phyloP scores from a whole-genome alignment of 352 stramenopile genomes.

The Phytophthora sp. region DNA sequence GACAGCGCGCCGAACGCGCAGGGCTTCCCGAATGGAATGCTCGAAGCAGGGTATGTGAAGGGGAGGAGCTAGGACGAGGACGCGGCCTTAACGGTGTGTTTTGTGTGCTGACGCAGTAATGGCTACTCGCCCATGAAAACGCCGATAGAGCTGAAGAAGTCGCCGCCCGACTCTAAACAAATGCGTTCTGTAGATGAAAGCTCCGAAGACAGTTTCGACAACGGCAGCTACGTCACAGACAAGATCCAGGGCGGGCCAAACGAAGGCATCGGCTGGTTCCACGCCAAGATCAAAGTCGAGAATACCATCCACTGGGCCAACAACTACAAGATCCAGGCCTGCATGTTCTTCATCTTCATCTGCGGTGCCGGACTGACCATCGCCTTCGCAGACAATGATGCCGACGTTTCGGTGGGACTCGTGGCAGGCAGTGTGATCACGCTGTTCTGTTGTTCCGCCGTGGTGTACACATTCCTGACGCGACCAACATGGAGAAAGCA shows the following conservation, averaged over 20 bases:
- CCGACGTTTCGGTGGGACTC: constrained; percentile 69
- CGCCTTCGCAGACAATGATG: constrained; percentile 62
- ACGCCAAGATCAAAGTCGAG: constrained; percentile 87
- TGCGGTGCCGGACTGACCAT: constrained; percentile 60
- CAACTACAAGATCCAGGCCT: constrained; percentile 88
- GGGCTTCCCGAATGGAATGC: constrained; percentile 30
- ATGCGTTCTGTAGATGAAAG: constrained; percentile 68
- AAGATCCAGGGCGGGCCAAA: constrained; percentile 51
- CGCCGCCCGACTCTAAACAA: constrained; percentile 23
- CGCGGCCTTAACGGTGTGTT: too few relatives aligned
- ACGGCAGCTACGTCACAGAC: constrained; percentile 69
- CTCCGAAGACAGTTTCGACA: constrained; percentile 81
- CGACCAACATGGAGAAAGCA: constrained; percentile 85
- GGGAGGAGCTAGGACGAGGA: too few relatives aligned
- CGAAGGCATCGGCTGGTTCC: constrained; percentile 84
- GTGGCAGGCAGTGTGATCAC: constrained; percentile 80
- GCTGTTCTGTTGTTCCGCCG: constrained; percentile 68
- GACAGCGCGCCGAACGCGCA: constrained; percentile 30
- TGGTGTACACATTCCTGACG: constrained; percentile 84
- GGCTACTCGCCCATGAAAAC: constrained; percentile 63
- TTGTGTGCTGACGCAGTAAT: constrained; percentile 22
- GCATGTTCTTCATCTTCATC: constrained; percentile 82
- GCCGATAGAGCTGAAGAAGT: constrained; percentile 56
- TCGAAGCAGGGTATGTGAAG: constrained; percentile 36
- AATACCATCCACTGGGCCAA: constrained; percentile 87